Base-by-base conservation (phyloP, 352 stramenopile species). In the Phytophthora pseudosyringae region DNA sequence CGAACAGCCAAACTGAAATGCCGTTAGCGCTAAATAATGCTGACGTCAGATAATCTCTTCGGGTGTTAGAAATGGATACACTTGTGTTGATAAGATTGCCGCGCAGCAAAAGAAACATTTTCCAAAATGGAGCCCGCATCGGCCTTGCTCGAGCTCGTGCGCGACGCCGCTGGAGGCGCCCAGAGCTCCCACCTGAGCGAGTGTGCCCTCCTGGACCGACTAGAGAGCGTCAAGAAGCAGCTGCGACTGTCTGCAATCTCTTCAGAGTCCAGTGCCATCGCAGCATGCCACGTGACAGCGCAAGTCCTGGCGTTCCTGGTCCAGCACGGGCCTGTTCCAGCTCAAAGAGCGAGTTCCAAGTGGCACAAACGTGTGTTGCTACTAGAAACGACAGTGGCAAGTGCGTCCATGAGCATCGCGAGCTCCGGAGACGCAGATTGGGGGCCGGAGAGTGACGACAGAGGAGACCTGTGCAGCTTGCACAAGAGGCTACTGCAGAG, bases 321-420 rank as follows among this genome's bases (percentile, higher is more conserved):
- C 36, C 48, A 49, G 15, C 12, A 68, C 60, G 55, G 59, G 2
- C 59, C 60, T 35, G 7, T 71, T 41, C 16, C 31, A 32, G 43
- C 25, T 3, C 44, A 53, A 56, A 11, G 33, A 55, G 54, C 31
- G n/a, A 59, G 40, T 51, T 47, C 28, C 29, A 70, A 60, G 41
- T 74, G 65, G 69, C 59, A 45, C 6, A 64, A 61, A 2, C 59
- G 69, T 15, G 60, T 77, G 16, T 46, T 72, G 45, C 15, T 75
- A 51, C n/a, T 75, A 7, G 65, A 77, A 31, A 64, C 45, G 10
- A 47, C 65, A 45, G 50, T 75, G 7, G 32, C 56, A 40, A 70
- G 52, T 36, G 52, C 56, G 18, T 50, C 51, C 7, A 49, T 39
- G 5, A 28, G 8, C 35, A n/a, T 71, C 4, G 15, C 7, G 11